phyloP scores from a whole-genome alignment of 495 filamentous ascomycete species.

The Pyrenopolyporus hunteri region DNA sequence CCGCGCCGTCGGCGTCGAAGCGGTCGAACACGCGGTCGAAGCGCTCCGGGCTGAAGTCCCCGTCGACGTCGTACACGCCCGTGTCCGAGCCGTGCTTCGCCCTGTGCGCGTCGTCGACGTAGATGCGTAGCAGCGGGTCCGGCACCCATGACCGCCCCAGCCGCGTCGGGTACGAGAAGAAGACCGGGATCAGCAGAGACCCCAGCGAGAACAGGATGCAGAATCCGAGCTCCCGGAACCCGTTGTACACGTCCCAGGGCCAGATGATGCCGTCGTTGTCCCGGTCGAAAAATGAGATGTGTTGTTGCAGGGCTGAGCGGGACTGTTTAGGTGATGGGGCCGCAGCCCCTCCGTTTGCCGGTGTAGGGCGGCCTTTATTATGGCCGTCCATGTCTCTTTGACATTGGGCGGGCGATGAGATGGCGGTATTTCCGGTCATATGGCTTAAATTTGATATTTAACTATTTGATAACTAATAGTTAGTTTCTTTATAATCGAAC shows the following conservation, averaged over 20 bases:
- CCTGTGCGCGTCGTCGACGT: slow-evolving; percentile 28
- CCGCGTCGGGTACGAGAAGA: slow-evolving; percentile 32
- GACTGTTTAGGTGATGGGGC: slow-evolving; percentile 6
- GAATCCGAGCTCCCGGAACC: slow-evolving; percentile 57
- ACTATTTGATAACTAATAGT: background rate
- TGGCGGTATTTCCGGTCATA: slow-evolving; percentile 11
- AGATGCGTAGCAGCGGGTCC: slow-evolving; percentile 25
- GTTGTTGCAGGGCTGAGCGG: slow-evolving; percentile 51
- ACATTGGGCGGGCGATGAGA: background rate
- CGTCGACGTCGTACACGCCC: slow-evolving; percentile 25
- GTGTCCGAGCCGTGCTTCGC: slow-evolving; percentile 32
- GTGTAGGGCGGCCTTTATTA: background rate
- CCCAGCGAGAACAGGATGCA: slow-evolving; percentile 48
- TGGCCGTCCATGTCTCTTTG: background rate
- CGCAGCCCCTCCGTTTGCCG: background rate
- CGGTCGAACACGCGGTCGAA: slow-evolving; percentile 28
- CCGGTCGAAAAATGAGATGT: slow-evolving; percentile 57
- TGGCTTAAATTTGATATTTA: background rate
- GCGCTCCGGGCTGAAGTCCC: slow-evolving; percentile 9
- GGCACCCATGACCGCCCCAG: slow-evolving; percentile 22
- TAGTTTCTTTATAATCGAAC: background rate
- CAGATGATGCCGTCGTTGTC: slow-evolving; percentile 57
- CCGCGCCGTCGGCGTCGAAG: slow-evolving; percentile 6
- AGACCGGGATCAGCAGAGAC: slow-evolving; percentile 40
- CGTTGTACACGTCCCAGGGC: slow-evolving; percentile 54